Evolutionary conservation across 2,329 filamentous ascomycete genomes (phyloP), one percentile per base, ranked within the genome.

Genomic region (Penicillium brevicompactum): DNA sequence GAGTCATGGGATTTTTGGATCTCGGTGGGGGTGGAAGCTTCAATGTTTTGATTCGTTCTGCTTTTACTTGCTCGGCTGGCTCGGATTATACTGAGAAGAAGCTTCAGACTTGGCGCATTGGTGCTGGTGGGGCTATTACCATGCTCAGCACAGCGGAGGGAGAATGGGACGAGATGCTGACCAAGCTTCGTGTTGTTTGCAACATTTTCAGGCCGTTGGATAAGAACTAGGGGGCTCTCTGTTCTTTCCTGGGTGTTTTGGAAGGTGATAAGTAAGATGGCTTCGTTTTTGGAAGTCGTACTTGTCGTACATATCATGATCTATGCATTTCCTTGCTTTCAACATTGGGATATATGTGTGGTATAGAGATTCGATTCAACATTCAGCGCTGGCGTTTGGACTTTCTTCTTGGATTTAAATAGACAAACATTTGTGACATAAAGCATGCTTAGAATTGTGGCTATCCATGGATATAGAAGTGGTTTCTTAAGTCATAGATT

Each of bases 111-210:
- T 97, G 93, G 93, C 84, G 84, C 40, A 85, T 97, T 37, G 93
- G 92, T 5, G 93, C 93, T 5, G 94, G 93, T 1, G 94, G 93
- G 1, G 93, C 93, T 0, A 87, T 97, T 14, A 97, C 93, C 1
- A 88, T 87, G 22, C 79, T 96, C 55, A 96, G 92, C 70, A 90
- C 88, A 2, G 80, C 88, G 0, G 81, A 87, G 55, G 91, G 86
- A 3, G 93, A 97, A 78, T 88, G 87, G 75, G 90, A 95, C 57
- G 94, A 97, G 79, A 97, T 97, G 92, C 80, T 88, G 67, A 86
- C 85, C 6, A 93, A 92, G 74, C 74, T 91, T 54, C 68, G 75
- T 45, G 78, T 76, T 18, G 75, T 80, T 22, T 66, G 74, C 55
- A 71, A 68, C 30, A 70, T 77, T 51, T 82, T 80, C 53, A 63